Evolutionary conservation across 2,329 filamentous ascomycete genomes (phyloP).

Genomic region (Bretziella fagacearum): DNA sequence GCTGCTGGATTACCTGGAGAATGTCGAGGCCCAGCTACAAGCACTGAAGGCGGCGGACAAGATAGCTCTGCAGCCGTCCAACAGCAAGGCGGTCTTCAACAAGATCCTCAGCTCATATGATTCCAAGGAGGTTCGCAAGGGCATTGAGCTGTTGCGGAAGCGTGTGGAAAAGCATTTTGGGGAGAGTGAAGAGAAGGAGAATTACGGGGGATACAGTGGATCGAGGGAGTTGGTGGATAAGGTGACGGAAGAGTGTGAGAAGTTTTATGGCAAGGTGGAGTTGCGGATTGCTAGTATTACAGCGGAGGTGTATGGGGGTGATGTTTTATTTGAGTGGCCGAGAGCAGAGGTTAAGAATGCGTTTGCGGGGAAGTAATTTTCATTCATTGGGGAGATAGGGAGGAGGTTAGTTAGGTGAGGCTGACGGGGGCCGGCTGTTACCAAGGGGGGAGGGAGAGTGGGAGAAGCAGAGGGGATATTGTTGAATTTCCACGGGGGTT

Average conservation of each 20-base stretch:
- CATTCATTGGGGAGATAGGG: neutral
- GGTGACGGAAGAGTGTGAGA: constrained; percentile 44
- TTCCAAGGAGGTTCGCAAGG: constrained; percentile 67
- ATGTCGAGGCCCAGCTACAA: constrained; percentile 57
- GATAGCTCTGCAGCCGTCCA: constrained; percentile 66
- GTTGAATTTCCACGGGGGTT: too few relatives aligned
- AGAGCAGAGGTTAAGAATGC: constrained; percentile 43
- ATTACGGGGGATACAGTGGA: constrained; percentile 39
- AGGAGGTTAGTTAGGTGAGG: neutral
- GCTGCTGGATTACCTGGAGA: constrained; percentile 79
- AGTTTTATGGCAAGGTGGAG: constrained; percentile 45
- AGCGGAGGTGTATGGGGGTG: constrained; percentile 46
- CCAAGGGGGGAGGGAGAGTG: neutral
- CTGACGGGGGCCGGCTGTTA: neutral
- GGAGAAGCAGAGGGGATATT: neutral
- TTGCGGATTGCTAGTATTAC: constrained; percentile 41
- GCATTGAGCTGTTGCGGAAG: constrained; percentile 78
- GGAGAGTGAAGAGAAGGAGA: constrained; percentile 72
- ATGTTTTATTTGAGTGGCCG: constrained; percentile 51
- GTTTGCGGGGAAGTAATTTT: constrained; percentile 25
- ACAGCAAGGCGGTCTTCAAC: constrained; percentile 68
- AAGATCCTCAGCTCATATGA: constrained; percentile 72
- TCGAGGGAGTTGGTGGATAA: constrained; percentile 41
- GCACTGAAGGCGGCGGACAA: constrained; percentile 40
- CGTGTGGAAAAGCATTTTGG: constrained; percentile 96